Percentiles rank a stretch among this genome's conserved stretches.
Conservation (phyloP, 768 basidiomycete species). For the Scleroderma bovista region DNA sequence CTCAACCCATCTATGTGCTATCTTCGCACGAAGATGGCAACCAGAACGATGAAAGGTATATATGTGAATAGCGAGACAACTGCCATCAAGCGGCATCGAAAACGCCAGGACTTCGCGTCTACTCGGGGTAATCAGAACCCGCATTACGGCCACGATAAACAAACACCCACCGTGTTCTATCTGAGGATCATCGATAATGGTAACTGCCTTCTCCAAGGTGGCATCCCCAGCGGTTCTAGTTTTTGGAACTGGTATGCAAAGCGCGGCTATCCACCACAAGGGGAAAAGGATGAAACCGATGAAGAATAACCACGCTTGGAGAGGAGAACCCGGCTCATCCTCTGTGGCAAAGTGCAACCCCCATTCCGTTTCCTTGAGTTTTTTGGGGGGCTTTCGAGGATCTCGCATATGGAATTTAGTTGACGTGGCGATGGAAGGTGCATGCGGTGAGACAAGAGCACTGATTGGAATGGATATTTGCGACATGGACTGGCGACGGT, state of each 20-base stretch:
- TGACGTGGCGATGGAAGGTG: conserved; percentile 60
- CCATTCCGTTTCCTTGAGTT: conserved; percentile 57
- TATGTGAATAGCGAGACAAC: conserved; percentile 66
- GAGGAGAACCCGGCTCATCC: conserved; percentile 44
- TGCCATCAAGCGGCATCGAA: conserved; percentile 70
- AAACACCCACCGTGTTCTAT: conserved; percentile 61
- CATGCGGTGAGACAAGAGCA: conserved; percentile 72
- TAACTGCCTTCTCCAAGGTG: conserved; percentile 59
- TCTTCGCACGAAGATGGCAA: conserved; percentile 55
- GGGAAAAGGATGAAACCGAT: conserved; percentile 58
- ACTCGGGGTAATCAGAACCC: conserved; percentile 4
- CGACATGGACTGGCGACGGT: conserved; percentile 51
- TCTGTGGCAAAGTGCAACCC: conserved; percentile 49
- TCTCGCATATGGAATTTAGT: conserved; percentile 76
- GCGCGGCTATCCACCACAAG: conserved; percentile 62
- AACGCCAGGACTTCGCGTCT: conserved; percentile 75
- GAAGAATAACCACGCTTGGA: conserved; percentile 78
- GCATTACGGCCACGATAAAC: not conserved
- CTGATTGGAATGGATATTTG: conserved; percentile 76
- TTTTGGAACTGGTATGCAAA: conserved; percentile 46
- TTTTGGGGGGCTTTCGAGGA: conserved; percentile 58
- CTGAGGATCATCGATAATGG: conserved; percentile 68
- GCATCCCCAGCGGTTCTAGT: conserved; percentile 58
- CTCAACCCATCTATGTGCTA: conserved; percentile 12
- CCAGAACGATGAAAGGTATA: conserved; percentile 70